Evolutionary conservation across 2,329 filamentous ascomycete genomes (phyloP).

Genomic region (Colletotrichum musae): DNA sequence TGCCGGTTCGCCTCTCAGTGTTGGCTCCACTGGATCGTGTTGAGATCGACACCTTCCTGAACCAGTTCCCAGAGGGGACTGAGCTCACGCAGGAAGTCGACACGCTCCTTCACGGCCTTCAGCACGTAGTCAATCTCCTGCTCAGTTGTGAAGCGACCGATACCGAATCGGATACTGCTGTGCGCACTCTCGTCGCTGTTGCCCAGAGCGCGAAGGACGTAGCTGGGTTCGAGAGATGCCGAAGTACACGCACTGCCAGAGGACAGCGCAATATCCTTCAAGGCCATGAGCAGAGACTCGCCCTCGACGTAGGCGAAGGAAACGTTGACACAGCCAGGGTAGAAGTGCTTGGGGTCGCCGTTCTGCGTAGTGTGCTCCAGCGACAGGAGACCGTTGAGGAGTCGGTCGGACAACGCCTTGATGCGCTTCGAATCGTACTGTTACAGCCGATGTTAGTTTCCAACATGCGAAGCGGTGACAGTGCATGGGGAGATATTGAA

Average conservation of each 20-base stretch:
- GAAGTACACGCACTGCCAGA: slow-evolving; percentile 98
- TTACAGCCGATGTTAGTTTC: neutral
- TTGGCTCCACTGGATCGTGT: slow-evolving; percentile 98
- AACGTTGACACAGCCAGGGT: slow-evolving; percentile 97
- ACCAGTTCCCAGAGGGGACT: slow-evolving; percentile 98
- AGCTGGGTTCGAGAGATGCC: slow-evolving; percentile 95
- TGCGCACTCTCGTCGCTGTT: slow-evolving; percentile 98
- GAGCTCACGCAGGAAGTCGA: slow-evolving; percentile 92
- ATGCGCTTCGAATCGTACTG: slow-evolving; percentile 95
- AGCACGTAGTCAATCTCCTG: slow-evolving; percentile 97
- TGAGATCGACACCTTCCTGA: slow-evolving; percentile 94
- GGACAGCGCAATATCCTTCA: slow-evolving; percentile 97
- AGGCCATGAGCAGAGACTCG: slow-evolving; percentile 96
- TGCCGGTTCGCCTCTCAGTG: slow-evolving; percentile 70
- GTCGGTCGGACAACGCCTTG: slow-evolving; percentile 83
- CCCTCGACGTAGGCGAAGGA: slow-evolving; percentile 99
- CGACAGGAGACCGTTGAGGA: slow-evolving; percentile 85
- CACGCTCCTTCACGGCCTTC: slow-evolving; percentile 91
- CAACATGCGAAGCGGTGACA: slow-evolving; percentile 1
- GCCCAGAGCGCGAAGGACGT: slow-evolving; percentile 92
- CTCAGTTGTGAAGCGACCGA: slow-evolving; percentile 96
- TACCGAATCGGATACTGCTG: slow-evolving; percentile 97
- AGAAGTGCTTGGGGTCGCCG: slow-evolving; percentile 85
- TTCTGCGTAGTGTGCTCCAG: slow-evolving; percentile 96
- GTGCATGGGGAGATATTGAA: slow-evolving; percentile 14